phyloP scores from a whole-genome alignment of 257 asterid species.

The Nicotiana paniculata region DNA sequence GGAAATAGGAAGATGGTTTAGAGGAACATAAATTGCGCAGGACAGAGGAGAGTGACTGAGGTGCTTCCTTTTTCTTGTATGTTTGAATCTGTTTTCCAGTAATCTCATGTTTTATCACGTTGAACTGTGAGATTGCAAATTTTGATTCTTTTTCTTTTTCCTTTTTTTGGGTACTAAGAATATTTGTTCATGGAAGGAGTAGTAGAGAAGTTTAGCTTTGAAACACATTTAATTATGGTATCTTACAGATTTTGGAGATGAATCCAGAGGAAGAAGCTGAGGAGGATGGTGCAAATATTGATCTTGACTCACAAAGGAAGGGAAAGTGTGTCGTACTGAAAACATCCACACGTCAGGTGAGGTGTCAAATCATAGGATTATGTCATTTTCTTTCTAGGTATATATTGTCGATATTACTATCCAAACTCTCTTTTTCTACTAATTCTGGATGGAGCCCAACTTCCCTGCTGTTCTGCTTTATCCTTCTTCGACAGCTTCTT shows the following conservation, averaged over 20 bases:
- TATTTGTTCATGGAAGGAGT: neutral
- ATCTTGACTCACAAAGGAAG: slow-evolving; percentile 97
- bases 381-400: neutral
- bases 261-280: slow-evolving; percentile 98
- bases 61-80: neutral
- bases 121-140: neutral
- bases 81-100: neutral
- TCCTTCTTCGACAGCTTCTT: neutral
- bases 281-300: slow-evolving; percentile 98
- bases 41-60: neutral
- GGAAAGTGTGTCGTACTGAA: slow-evolving; percentile 95
- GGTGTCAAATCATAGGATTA: slow-evolving; percentile 12
- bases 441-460: neutral
- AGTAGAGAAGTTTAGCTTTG: neutral
- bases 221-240: neutral
- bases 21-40: neutral
- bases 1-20: neutral
- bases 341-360: slow-evolving; percentile 96
- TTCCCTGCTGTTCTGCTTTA: neutral
- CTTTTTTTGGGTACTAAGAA: neutral
- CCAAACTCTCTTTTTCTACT: neutral
- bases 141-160: neutral
- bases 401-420: neutral
- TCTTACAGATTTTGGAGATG: slow-evolving; percentile 82
- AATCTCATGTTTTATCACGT: neutral